phyloP scores from a whole-genome alignment of 768 basidiomycete genomes.

The Suillus paluster region DNA sequence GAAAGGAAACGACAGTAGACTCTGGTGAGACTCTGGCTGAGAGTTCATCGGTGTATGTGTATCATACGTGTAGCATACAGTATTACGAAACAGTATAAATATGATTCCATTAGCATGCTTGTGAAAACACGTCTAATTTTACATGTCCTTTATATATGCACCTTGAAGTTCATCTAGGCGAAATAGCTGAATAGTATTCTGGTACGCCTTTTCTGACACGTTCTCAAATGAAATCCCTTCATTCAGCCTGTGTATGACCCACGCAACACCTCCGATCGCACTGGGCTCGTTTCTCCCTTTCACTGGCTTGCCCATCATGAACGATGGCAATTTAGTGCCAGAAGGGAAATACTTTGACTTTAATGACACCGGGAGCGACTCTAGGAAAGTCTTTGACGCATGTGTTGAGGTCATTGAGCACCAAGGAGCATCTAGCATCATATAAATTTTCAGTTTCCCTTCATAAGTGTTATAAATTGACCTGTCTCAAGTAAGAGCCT shows the following conservation, averaged over 20 bases:
- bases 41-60: background rate
- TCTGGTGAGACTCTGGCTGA: background rate
- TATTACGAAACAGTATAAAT: no score
- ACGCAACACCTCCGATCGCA: conserved; percentile 70
- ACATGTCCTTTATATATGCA: no score
- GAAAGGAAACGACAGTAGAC: background rate
- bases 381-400: conserved; percentile 56
- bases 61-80: no score
- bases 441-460: conserved; percentile 5
- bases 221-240: conserved; percentile 54
- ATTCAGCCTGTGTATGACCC: conserved; percentile 60
- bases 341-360: conserved; percentile 55
- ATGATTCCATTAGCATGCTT: no score
- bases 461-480: conserved; percentile 23
- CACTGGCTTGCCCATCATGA: conserved; percentile 59
- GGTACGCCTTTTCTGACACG: conserved; percentile 60
- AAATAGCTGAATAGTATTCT: conserved; percentile 68
- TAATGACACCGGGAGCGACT: conserved; percentile 50
- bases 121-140: no score
- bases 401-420: conserved; percentile 72
- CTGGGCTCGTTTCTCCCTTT: conserved; percentile 82
- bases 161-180: conserved; percentile 43
- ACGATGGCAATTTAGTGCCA: conserved; percentile 59
- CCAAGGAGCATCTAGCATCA: conserved; percentile 65
- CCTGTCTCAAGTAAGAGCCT: conserved; percentile 78